These are phyloP conservation scores for sorghum (Sorghum bicolor) DNA, from an alignment of 176 grass and related monocot species.

Conservation along the genomic window Sorghum_bicolor_NCBIv3 NC_012877.2:5000001-5000500, in stretches of 20 bases:
- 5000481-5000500: too few species aligned
- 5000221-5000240: background rate
- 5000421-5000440: too few species aligned
- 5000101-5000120: background rate
- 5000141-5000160: background rate
- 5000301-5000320: background rate
- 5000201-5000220: background rate
- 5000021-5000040: background rate
- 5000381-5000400: background rate
- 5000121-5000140: background rate
- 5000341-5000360: too few species aligned
- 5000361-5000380: background rate
- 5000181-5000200: background rate
- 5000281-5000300: background rate
- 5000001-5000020: background rate
- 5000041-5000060: background rate
- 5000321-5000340: background rate
- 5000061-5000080: background rate
- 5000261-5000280: background rate
- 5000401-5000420: background rate
- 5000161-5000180: background rate
- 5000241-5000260: background rate
- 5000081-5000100: background rate
- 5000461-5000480: too few species aligned
- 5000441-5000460: too few species aligned